Evolutionary conservation across 805 yeast genomes (phyloP).

Genomic region (Teunomyces barrocoloradensis): DNA sequence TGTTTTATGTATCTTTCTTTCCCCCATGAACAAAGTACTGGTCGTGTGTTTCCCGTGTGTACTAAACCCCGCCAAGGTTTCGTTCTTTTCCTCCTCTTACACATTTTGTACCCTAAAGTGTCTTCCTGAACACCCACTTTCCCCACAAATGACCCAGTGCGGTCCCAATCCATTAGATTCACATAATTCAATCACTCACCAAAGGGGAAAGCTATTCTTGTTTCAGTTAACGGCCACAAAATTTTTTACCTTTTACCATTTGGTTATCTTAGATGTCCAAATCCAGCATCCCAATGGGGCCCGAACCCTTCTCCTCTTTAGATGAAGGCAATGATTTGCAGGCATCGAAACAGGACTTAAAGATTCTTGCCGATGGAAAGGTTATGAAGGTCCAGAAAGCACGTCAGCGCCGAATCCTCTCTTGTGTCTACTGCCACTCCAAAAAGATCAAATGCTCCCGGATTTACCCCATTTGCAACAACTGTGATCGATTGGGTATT

Average conservation of each 20-base stretch:
- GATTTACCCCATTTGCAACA: constrained; percentile 53
- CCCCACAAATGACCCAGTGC: not conserved
- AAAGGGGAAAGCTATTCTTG: too few species aligned
- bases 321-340: not conserved
- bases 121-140: not conserved
- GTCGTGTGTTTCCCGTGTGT: not conserved
- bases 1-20: not conserved
- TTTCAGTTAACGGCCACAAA: too few species aligned
- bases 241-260: too few species aligned
- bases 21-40: not conserved
- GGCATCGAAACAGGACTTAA: constrained; percentile 11
- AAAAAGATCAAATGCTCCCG: constrained; percentile 65
- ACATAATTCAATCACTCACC: too few species aligned
- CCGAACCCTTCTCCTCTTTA: not conserved
- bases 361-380: constrained; percentile 47
- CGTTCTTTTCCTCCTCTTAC: not conserved
- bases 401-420: constrained; percentile 56
- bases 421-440: constrained; percentile 58
- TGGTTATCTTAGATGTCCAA: not conserved
- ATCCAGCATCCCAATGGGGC: not conserved
- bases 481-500: constrained; percentile 46
- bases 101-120: not conserved
- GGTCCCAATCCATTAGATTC: not conserved
- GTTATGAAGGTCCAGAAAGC: constrained; percentile 60
- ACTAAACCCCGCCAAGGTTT: not conserved